Evolutionary conservation across 345 rosid species (phyloP), one percentile per base, ranked within the genome.

Genomic region (Pugionium cornutum): DNA sequence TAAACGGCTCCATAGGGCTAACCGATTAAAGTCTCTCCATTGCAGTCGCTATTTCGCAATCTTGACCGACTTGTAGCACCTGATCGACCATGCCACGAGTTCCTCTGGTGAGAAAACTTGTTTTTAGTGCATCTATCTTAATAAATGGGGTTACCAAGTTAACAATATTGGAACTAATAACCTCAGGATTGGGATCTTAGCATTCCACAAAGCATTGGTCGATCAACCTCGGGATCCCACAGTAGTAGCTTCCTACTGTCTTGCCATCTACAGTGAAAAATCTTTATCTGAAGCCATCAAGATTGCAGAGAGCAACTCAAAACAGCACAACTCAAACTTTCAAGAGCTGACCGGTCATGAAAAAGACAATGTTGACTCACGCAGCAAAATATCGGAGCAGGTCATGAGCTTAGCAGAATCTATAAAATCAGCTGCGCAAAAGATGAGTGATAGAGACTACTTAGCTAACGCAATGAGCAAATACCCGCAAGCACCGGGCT

Each of bases 1-100:
- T 27, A 27, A 11, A 32, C 30, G 26, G 34, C 32, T 46, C 49
- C 43, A 53, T 46, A 45, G 5, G 43, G 29, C 57, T 62, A 62
- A 62, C 50, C 0, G 35, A 7, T 18, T 54, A 31, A 55, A 49
- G 4, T 4, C 30, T 40, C 45, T 59, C 55, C 40, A 32, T 50
- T 77, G 75, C 78, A 83, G 87, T 73, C 77, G 0, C 75, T 81
- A 42, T 79, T 83, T 77, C 76, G 70, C 41, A 79, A 75, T 78
- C 70, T 83, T 68, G 88, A 83, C 66, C 77, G 73, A 50, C 83
- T 79, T 58, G 74, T 87, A 54, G 95, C 89, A 53, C 91, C 95
- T 60, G 84, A 87, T 74, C 80, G 83, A 39, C 91, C 95, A 67
- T 87, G 91, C 55, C 77, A 81, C 44, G 76, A 79, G 74, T 79